These are phyloP conservation scores for Penicillium crustosum DNA, from an alignment of 2,329 filamentous ascomycete species.

Conservation along the genomic window DNA sequence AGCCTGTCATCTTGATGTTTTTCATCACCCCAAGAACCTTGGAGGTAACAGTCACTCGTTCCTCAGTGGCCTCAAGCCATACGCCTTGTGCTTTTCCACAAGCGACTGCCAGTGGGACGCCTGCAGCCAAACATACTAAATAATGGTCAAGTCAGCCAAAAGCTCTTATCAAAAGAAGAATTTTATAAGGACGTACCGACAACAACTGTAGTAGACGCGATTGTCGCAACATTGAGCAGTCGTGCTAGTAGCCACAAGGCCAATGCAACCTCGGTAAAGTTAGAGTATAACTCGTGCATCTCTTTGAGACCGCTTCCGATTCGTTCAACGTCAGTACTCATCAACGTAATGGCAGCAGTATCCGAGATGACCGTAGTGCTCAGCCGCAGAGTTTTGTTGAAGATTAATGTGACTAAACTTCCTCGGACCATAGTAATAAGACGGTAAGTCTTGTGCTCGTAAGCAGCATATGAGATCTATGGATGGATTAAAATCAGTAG, in stretches of 20 bases:
- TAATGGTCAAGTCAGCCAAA: neutral
- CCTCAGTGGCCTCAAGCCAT: conserved; percentile 22
- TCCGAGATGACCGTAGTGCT: conserved; percentile 35
- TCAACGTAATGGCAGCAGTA: conserved; percentile 46
- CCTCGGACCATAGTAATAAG: conserved; percentile 41
- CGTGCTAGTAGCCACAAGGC: conserved; percentile 17
- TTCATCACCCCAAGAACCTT: conserved; percentile 25
- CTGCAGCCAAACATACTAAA: conserved; percentile 18
- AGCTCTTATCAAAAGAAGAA: neutral
- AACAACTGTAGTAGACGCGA: conserved; percentile 14
- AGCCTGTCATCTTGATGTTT: conserved; percentile 24
- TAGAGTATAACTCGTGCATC: conserved; percentile 22
- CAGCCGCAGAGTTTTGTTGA: conserved; percentile 46
- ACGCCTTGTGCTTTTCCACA: conserved; percentile 17
- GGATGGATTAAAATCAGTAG: neutral
- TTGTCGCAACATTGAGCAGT: conserved; percentile 15
- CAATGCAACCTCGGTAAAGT: conserved; percentile 12
- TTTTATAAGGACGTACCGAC: conserved; percentile 3
- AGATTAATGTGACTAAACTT: conserved; percentile 48
- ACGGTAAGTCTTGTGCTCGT: conserved; percentile 39
- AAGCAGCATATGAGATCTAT: conserved; percentile 32
- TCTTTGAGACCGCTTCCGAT: conserved; percentile 17
- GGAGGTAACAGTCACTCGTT: conserved; percentile 22
- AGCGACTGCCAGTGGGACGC: conserved; percentile 16
- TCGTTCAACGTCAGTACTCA: conserved; percentile 49